These are phyloP conservation scores for Diaporthe humulicola DNA, from an alignment of 2,329 filamentous ascomycete species.

Conservation along the genomic window DNA sequence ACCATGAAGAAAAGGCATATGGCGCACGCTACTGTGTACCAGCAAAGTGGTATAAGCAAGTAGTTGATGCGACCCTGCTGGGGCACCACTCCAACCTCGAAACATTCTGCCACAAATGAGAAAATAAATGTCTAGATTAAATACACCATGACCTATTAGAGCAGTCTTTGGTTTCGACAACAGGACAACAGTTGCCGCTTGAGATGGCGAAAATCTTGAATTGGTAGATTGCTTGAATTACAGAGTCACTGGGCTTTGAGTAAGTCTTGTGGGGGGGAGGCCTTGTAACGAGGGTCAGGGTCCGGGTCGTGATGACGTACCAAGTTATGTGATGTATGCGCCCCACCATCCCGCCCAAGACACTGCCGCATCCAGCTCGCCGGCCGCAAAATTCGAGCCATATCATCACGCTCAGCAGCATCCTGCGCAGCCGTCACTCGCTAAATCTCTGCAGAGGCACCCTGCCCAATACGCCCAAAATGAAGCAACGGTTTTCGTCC, in stretches of 20 bases:
- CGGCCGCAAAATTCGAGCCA: slow-evolving; percentile 31
- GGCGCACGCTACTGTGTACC: not conserved
- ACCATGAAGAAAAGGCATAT: not conserved
- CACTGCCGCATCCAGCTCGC: slow-evolving; percentile 26
- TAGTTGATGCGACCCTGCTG: not conserved
- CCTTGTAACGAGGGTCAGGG: not conserved
- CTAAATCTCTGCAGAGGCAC: not conserved
- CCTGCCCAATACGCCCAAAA: slow-evolving; percentile 52
- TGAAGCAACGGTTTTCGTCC: slow-evolving; percentile 88
- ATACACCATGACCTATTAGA: not conserved
- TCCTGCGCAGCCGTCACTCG: not conserved
- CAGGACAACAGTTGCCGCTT: not conserved
- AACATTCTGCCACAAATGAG: not conserved
- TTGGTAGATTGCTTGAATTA: not conserved
- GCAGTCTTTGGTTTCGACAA: not conserved
- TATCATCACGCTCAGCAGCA: not conserved
- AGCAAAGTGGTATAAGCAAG: not conserved
- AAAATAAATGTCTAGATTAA: not conserved
- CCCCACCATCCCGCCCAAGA: slow-evolving; percentile 23
- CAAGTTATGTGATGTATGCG: slow-evolving; percentile 6
- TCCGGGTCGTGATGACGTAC: slow-evolving; percentile 30
- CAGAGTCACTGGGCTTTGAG: no score
- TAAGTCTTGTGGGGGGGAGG: not conserved
- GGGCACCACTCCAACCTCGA: not conserved
- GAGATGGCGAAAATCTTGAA: no score